phyloP scores from a whole-genome alignment of 306 rosid species.

The Trifolium fragiferum region DNA sequence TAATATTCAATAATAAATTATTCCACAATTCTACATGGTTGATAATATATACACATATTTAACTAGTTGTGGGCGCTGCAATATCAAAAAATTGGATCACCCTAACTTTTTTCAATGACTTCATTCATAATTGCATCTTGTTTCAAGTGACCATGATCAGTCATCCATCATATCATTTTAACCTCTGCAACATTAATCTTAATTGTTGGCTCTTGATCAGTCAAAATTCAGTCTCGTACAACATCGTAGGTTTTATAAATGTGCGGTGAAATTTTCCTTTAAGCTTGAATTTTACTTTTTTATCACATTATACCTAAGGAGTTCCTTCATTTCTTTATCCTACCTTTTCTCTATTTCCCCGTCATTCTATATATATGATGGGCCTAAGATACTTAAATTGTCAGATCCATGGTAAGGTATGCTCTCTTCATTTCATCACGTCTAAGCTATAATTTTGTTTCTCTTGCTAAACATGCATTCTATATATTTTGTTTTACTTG shows the following conservation, averaged over 20 bases:
- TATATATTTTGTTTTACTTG: conserved; percentile 7
- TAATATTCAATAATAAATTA: too few relatives aligned
- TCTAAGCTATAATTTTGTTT: conserved; percentile 11
- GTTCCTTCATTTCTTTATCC: conserved; percentile 2
- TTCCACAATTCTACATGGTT: neutral
- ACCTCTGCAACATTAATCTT: neutral
- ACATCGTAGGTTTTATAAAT: neutral
- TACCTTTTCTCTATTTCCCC: neutral
- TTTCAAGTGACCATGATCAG: conserved; percentile 3
- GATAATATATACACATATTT: conserved; percentile 1
- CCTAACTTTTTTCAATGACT: neutral
- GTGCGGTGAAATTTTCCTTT: neutral
- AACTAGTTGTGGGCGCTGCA: neutral
- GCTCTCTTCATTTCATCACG: neutral
- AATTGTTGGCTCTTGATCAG: neutral
- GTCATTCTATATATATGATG: neutral
- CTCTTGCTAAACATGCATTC: conserved; percentile 10
- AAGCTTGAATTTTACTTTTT: neutral
- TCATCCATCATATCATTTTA: neutral
- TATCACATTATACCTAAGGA: conserved; percentile 20
- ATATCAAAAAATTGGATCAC: neutral
- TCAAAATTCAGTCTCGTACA: conserved; percentile 1
- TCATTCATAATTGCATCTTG: neutral
- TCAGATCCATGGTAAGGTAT: conserved; percentile 8
- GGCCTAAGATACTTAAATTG: neutral